These are phyloP conservation scores for Quercus mongolica DNA, from an alignment of 306 rosid species.

Conservation along the genomic window DNA sequence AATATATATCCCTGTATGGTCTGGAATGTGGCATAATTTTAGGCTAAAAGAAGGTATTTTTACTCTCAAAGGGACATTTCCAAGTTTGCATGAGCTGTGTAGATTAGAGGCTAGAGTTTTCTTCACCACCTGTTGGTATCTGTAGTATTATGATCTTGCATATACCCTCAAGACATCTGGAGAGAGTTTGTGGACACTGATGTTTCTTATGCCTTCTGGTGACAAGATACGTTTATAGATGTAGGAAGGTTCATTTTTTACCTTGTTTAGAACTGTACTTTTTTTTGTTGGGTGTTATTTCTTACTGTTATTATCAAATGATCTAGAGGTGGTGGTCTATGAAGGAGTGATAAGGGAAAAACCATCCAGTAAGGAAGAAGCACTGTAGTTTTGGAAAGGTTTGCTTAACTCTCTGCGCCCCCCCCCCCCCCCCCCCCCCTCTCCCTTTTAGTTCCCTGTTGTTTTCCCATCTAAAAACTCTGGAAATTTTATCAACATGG, in stretches of 20 bases:
- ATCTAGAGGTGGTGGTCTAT: slow-evolving; percentile 97
- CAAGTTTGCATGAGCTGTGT: neutral
- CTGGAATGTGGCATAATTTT: slow-evolving; percentile 12
- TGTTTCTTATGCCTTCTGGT: slow-evolving; percentile 31
- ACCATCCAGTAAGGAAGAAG: slow-evolving; percentile 89
- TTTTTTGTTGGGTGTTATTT: slow-evolving; percentile 17
- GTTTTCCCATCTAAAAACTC: neutral
- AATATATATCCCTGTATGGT: slow-evolving; percentile 1
- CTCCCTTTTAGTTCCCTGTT: neutral
- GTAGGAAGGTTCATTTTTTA: neutral
- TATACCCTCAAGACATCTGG: neutral
- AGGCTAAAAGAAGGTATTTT: too few species aligned
- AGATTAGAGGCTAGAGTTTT: neutral
- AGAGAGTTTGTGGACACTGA: neutral
- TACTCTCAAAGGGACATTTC: neutral
- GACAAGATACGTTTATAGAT: slow-evolving; percentile 34
- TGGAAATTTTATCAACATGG: neutral
- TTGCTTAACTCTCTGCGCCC: neutral
- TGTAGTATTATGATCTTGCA: neutral
- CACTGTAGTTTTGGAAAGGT: slow-evolving; percentile 84
- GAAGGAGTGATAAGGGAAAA: slow-evolving; percentile 87
- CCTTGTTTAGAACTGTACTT: neutral
- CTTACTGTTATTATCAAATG: slow-evolving; percentile 49
- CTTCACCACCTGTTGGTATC: neutral
- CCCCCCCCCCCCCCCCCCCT: too few species aligned